phyloP scores from a whole-genome alignment of 1,284 basidiomycete genomes.

The Cutaneotrichosporon spelunceum region DNA sequence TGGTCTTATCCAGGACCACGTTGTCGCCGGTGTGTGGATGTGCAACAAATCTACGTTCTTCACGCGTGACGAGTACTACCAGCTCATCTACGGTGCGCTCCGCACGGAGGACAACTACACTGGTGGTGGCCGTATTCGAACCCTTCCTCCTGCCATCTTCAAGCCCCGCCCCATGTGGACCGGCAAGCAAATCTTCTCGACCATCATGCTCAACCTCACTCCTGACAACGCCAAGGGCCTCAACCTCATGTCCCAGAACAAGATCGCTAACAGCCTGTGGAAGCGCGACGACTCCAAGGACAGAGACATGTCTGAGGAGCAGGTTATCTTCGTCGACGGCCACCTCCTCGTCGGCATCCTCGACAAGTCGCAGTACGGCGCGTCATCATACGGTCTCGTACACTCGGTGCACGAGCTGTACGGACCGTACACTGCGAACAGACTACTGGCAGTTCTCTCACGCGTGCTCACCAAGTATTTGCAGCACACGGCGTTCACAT shows the following conservation, averaged over 20 bases:
- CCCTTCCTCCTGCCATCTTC: slow-evolving; percentile 86
- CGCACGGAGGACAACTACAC: slow-evolving; percentile 79
- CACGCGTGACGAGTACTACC: slow-evolving; percentile 92
- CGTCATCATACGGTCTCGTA: slow-evolving; percentile 91
- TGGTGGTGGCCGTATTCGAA: slow-evolving; percentile 67
- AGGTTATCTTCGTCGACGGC: slow-evolving; percentile 87
- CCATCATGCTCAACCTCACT: slow-evolving; percentile 86
- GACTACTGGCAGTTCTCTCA: slow-evolving; percentile 86
- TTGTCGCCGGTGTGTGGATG: slow-evolving; percentile 99
- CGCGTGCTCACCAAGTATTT: slow-evolving; percentile 95
- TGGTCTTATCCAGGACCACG: slow-evolving; percentile 98
- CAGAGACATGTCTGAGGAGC: slow-evolving; percentile 65
- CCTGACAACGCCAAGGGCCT: slow-evolving; percentile 77
- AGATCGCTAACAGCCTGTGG: slow-evolving; percentile 83
- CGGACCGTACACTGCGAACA: slow-evolving; percentile 82
- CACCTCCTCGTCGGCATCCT: slow-evolving; percentile 88
- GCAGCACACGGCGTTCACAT: slow-evolving; percentile 95
- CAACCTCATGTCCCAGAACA: slow-evolving; percentile 81
- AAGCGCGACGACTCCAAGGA: slow-evolving; percentile 47
- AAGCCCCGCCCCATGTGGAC: slow-evolving; percentile 92
- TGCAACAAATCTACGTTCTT: slow-evolving; percentile 95
- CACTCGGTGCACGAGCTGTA: slow-evolving; percentile 99
- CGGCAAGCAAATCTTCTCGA: slow-evolving; percentile 96
- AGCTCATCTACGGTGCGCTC: slow-evolving; percentile 92
- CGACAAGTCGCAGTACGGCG: slow-evolving; percentile 97